Percentiles rank a stretch among this genome's conserved stretches.
phyloP scores from a whole-genome alignment of 176 grass and related monocot genomes.

The Tillandsia fasciculata region DNA sequence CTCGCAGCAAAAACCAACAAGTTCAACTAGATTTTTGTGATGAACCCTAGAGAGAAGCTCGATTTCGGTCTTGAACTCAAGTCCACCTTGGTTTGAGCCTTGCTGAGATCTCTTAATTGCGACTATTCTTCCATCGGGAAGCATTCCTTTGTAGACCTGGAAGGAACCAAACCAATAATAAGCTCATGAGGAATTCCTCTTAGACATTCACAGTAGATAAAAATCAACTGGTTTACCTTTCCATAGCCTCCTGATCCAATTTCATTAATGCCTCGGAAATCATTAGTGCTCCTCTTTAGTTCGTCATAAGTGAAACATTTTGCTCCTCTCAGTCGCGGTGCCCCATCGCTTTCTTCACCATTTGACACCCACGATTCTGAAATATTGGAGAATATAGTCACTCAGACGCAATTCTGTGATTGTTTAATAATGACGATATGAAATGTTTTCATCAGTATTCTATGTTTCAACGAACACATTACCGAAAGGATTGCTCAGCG shows the following conservation, averaged over 20 bases:
- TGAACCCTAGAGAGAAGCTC: conserved; percentile 84
- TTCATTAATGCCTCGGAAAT: conserved; percentile 58
- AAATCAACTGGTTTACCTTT: conserved; percentile 39
- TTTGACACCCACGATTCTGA: conserved; percentile 64
- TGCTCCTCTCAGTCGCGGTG: conserved; percentile 50
- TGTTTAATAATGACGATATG: no score
- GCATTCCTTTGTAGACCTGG: conserved; percentile 76
- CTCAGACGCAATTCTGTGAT: not conserved
- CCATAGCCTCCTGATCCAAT: conserved; percentile 77
- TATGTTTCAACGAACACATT: conserved; percentile 6
- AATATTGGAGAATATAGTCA: conserved; percentile 13
- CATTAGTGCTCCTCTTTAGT: conserved; percentile 64
- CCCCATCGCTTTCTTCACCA: conserved; percentile 50
- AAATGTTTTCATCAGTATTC: not conserved
- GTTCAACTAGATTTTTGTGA: conserved; percentile 78
- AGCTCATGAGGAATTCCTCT: not conserved
- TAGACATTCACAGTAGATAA: not conserved
- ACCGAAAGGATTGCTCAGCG: conserved; percentile 56
- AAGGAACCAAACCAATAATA: not conserved
- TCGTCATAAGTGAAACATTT: conserved; percentile 61
- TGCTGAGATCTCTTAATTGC: conserved; percentile 82
- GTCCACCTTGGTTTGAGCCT: conserved; percentile 72
- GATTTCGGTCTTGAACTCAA: conserved; percentile 96
- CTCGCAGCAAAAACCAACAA: conserved; percentile 91
- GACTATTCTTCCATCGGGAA: conserved; percentile 45